These are phyloP conservation scores for Botrytis paeoniae DNA, from an alignment of 2,329 filamentous ascomycete species.

Conservation along the genomic window DNA sequence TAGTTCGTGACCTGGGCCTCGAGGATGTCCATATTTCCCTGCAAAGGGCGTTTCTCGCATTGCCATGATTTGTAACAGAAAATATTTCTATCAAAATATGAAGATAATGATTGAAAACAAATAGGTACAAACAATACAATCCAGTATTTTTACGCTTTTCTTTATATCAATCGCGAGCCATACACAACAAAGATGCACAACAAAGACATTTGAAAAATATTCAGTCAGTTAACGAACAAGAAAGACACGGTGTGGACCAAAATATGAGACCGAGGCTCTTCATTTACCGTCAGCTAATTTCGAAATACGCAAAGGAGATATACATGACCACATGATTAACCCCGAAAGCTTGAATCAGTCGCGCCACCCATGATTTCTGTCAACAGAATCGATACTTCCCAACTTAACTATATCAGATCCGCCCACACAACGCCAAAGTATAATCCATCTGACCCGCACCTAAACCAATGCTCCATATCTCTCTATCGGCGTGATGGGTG, in stretches of 20 bases:
- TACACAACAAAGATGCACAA: not conserved
- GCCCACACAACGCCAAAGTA: not conserved
- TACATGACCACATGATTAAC: not conserved
- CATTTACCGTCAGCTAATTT: not conserved
- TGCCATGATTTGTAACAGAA: not conserved
- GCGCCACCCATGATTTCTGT: not conserved
- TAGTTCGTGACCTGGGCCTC: not conserved
- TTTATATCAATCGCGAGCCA: not conserved
- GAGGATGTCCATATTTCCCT: slow-evolving; percentile 1
- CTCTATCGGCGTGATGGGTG: not conserved
- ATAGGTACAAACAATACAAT: not conserved
- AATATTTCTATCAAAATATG: not conserved
- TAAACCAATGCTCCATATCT: not conserved
- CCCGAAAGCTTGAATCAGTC: not conserved
- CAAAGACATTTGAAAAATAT: not conserved
- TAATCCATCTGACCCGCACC: not conserved
- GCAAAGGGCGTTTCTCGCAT: not conserved
- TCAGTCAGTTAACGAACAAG: no score
- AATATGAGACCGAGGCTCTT: not conserved
- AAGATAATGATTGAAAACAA: not conserved
- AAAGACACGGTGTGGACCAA: not conserved
- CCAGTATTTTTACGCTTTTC: not conserved
- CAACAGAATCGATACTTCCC: not conserved
- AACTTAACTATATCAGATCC: not conserved
- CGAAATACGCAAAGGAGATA: not conserved